Evolutionary conservation across 2,329 filamentous ascomycete genomes (phyloP).

Genomic region (Pseudonectria buxi): DNA sequence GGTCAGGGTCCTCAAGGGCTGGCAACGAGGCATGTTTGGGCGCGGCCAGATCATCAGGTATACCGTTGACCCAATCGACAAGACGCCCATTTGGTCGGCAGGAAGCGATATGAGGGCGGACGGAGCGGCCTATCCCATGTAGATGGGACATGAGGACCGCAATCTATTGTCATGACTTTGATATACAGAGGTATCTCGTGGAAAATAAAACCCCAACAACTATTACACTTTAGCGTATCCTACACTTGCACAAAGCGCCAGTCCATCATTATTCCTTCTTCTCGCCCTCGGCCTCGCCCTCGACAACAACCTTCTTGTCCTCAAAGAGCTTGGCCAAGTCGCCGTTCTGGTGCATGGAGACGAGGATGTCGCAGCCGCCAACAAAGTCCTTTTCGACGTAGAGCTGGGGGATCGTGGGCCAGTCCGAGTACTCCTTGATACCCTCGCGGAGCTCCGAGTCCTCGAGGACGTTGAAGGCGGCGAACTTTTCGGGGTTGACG

Average conservation of each 20-base stretch:
- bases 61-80: constrained; percentile 63
- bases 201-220: constrained; percentile 10
- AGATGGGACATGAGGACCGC: constrained; percentile 3
- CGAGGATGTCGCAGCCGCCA: constrained; percentile 93
- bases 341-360: constrained; percentile 95
- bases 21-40: constrained; percentile 66
- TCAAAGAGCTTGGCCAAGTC: constrained; percentile 87
- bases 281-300: constrained; percentile 39
- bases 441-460: constrained; percentile 80
- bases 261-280: constrained; percentile 25
- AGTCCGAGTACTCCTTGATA: constrained; percentile 98
- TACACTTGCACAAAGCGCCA: constrained; percentile 13
- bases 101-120: constrained; percentile 87
- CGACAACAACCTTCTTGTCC: constrained; percentile 76
- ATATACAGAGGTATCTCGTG: constrained; percentile 21
- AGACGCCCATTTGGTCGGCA: constrained; percentile 70
- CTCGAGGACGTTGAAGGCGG: constrained; percentile 96
- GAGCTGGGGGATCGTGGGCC: constrained; percentile 96
- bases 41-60: constrained; percentile 79
- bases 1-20: constrained; percentile 61
- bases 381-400: constrained; percentile 95
- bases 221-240: constrained; percentile 21
- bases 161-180: constrained; percentile 6
- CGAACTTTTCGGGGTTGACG: constrained; percentile 90
- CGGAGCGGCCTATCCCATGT: constrained; percentile 56